A percentile compares a stretch with the other conserved stretches of the same genome.
Conservation (phyloP, 2,329 filamentous ascomycete species). For the Claviceps purpurea region DNA sequence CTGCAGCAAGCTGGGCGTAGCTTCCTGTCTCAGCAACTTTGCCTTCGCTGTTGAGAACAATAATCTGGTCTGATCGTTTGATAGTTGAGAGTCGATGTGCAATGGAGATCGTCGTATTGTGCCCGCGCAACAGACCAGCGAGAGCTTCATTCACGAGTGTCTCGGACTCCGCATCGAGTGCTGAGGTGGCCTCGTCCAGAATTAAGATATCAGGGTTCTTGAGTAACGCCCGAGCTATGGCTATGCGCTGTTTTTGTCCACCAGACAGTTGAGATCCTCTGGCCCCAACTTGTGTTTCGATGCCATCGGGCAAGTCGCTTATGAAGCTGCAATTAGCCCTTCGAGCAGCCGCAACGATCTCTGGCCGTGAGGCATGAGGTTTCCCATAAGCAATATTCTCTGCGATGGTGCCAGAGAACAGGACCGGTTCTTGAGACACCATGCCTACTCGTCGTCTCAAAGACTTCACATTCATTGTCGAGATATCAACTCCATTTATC, state of each 20-base stretch:
- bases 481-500: constrained; percentile 75
- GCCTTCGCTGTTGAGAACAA: constrained; percentile 77
- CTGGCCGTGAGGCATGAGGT: constrained; percentile 60
- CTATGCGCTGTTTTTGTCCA: constrained; percentile 95
- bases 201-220: constrained; percentile 96
- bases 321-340: constrained; percentile 96
- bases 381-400: constrained; percentile 89
- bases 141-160: constrained; percentile 91
- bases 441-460: constrained; percentile 84
- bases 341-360: constrained; percentile 76
- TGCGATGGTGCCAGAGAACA: constrained; percentile 74
- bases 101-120: constrained; percentile 95
- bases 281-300: constrained; percentile 87
- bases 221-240: constrained; percentile 85
- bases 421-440: constrained; percentile 88
- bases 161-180: constrained; percentile 90
- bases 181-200: constrained; percentile 90
- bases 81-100: constrained; percentile 93
- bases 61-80: constrained; percentile 87
- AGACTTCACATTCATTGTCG: constrained; percentile 83
- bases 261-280: constrained; percentile 88
- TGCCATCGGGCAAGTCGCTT: constrained; percentile 85
- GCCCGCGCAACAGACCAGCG: constrained; percentile 63
- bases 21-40: constrained; percentile 83
- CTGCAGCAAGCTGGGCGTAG: constrained; percentile 61